phyloP scores from a whole-genome alignment of 2,329 filamentous ascomycete species.

The Onygena corvina region DNA sequence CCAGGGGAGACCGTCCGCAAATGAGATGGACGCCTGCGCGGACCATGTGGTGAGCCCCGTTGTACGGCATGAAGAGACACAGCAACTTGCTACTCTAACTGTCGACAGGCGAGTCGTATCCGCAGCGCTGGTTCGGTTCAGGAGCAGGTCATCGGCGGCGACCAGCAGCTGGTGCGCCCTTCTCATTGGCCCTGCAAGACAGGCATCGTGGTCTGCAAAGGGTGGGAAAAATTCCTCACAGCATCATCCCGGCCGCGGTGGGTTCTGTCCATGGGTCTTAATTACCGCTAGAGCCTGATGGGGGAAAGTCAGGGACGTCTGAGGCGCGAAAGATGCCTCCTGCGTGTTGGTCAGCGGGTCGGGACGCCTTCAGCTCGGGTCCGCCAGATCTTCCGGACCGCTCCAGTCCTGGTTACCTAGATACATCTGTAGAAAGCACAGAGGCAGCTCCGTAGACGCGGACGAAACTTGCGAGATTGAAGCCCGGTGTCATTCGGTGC shows the following conservation, averaged over 20 bases:
- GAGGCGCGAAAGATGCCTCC: background rate
- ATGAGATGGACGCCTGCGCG: background rate
- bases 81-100: background rate
- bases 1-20: background rate
- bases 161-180: background rate
- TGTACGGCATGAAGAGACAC: background rate
- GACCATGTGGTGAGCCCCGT: slow-evolving; percentile 1
- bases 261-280: background rate
- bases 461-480: background rate
- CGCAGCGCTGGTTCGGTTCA: background rate
- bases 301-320: slow-evolving; percentile 1
- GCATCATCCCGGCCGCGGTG: background rate
- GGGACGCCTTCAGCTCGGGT: background rate
- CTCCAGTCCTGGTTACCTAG: no score
- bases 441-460: background rate
- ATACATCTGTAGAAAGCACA: background rate
- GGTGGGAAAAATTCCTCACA: background rate
- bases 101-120: background rate
- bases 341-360: background rate
- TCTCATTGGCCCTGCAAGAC: background rate
- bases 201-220: background rate
- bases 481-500: slow-evolving; percentile 1
- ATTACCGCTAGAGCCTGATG: slow-evolving; percentile 3
- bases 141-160: background rate
- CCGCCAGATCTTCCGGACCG: no score